Conservation (phyloP, 108 stramenopile genomes). For the Cyclostephanos invisitatus region DNA sequence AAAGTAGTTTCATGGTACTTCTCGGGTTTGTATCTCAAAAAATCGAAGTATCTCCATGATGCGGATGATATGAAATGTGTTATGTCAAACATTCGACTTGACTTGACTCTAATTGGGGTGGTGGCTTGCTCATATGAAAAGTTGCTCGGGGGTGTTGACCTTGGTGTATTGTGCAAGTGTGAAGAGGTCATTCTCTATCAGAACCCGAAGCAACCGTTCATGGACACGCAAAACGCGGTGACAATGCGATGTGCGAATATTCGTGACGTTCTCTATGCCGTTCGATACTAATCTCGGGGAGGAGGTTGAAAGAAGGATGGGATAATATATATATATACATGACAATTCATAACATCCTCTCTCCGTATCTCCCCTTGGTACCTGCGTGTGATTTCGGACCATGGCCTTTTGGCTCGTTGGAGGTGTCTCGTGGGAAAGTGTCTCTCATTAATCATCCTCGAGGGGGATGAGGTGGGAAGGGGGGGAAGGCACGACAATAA, state of each 20-base stretch:
- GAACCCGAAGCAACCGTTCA: not conserved
- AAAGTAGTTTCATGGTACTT: not conserved
- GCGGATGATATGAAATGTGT: slow-evolving; percentile 9
- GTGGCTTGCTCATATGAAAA: not conserved
- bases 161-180: not conserved
- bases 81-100: not conserved
- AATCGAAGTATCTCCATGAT: slow-evolving; percentile 17
- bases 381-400: not conserved
- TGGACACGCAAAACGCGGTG: not conserved
- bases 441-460: not conserved
- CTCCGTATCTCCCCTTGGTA: too few species aligned
- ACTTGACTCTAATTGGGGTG: slow-evolving; percentile 16
- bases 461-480: slow-evolving; percentile 21
- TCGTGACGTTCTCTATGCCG: slow-evolving; percentile 28
- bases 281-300: not conserved
- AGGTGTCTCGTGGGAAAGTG: too few species aligned
- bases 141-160: not conserved
- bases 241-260: not conserved
- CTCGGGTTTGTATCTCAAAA: not conserved
- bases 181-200: not conserved
- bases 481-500: not conserved
- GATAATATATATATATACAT: slow-evolving; percentile 17
- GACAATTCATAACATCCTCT: not conserved
- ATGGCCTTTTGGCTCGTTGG: too few species aligned
- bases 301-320: not conserved